Conservation (phyloP, 768 basidiomycete species). For the Serendipita sp. region DNA sequence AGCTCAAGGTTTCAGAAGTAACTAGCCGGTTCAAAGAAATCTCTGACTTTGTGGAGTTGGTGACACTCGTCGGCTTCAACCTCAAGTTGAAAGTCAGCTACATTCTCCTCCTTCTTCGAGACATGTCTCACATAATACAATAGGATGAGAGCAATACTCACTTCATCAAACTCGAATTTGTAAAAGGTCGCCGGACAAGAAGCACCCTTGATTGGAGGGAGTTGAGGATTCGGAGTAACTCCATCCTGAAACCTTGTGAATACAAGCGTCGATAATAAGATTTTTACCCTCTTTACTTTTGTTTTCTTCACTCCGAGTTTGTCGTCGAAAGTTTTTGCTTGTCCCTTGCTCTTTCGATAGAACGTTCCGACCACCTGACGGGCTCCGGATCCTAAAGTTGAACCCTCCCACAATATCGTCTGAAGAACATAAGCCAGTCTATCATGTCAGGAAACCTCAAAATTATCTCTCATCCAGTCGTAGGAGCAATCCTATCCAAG, state of each 20-base stretch:
- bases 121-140: background rate
- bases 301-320: background rate
- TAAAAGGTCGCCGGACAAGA: slow-evolving; percentile 37
- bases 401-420: background rate
- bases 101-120: background rate
- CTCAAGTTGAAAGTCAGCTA: slow-evolving; percentile 45
- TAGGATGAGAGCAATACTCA: slow-evolving; percentile 75
- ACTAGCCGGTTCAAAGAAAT: slow-evolving; percentile 62
- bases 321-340: background rate
- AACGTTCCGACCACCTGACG: background rate
- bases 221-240: slow-evolving; percentile 31
- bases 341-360: background rate
- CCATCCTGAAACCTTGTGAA: slow-evolving; percentile 72
- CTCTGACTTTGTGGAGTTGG: slow-evolving; percentile 47
- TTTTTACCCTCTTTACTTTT: background rate
- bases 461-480: slow-evolving; percentile 50
- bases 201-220: slow-evolving; percentile 44
- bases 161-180: slow-evolving; percentile 72
- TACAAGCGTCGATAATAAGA: slow-evolving; percentile 63
- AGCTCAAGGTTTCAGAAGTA: slow-evolving; percentile 79
- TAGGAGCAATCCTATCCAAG: slow-evolving; percentile 57
- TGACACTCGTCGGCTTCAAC: slow-evolving; percentile 57
- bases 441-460: background rate
- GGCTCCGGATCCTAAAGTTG: background rate
- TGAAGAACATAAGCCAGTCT: slow-evolving; percentile 16